phyloP scores from a whole-genome alignment of 495 filamentous ascomycete species.

The Filosporella fistucella region DNA sequence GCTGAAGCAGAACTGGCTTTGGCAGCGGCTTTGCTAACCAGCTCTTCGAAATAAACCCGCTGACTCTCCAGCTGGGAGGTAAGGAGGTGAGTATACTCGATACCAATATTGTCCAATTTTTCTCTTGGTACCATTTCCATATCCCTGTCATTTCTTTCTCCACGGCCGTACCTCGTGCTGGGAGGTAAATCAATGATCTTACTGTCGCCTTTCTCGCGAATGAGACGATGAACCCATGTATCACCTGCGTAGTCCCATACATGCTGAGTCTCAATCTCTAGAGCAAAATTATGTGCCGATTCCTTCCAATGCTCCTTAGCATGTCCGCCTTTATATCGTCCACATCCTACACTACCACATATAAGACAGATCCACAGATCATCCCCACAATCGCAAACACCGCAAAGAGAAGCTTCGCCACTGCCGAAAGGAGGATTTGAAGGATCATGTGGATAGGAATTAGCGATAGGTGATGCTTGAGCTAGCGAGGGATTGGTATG shows the following conservation, averaged over 20 bases:
- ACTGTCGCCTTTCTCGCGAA: conserved; percentile 85
- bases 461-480: conserved; percentile 18
- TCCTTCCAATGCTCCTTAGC: conserved; percentile 92
- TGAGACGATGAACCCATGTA: conserved; percentile 91
- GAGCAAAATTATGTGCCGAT: conserved; percentile 82
- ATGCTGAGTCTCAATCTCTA: conserved; percentile 88
- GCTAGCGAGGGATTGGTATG: conserved; percentile 22
- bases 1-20: conserved; percentile 75
- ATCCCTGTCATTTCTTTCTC: conserved; percentile 27
- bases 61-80: conserved; percentile 90
- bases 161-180: conserved; percentile 12
- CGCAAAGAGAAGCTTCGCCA: conserved; percentile 44
- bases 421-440: conserved; percentile 44
- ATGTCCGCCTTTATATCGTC: conserved; percentile 89
- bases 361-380: conserved; percentile 96
- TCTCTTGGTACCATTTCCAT: conserved; percentile 78
- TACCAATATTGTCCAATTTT: conserved; percentile 87
- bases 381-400: conserved; percentile 65
- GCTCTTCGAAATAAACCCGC: conserved; percentile 89
- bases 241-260: conserved; percentile 98
- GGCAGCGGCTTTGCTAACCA: conserved; percentile 85
- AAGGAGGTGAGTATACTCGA: conserved; percentile 91
- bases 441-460: conserved; percentile 22
- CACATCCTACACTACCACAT: conserved; percentile 90
- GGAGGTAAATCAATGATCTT: conserved; percentile 80